phyloP scores from a whole-genome alignment of 768 basidiomycete species.

The Holtermannia corniformis region DNA sequence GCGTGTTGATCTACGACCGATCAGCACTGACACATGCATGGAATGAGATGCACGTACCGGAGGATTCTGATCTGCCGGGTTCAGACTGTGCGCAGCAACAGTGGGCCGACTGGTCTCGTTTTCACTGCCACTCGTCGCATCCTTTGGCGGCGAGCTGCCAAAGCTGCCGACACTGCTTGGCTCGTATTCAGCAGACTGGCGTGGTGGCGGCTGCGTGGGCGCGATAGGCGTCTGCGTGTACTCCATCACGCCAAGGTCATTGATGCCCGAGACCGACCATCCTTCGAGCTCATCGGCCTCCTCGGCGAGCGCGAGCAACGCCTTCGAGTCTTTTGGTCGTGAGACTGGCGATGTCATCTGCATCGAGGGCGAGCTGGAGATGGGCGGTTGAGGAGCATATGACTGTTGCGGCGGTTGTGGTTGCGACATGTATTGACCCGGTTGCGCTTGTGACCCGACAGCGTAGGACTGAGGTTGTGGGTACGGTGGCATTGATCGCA shows the following conservation, averaged over 20 bases:
- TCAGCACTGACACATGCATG: constrained; percentile 5
- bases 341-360: constrained; percentile 19
- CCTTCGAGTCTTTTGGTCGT: constrained; percentile 32
- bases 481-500: not conserved
- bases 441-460: not conserved
- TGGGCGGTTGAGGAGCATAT: constrained; percentile 5
- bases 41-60: constrained; percentile 68
- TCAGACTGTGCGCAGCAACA: constrained; percentile 13
- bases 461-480: not conserved
- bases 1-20: constrained; percentile 87
- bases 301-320: constrained; percentile 37
- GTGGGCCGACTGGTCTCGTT: not conserved
- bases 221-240: not conserved
- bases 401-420: not conserved
- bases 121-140: not conserved
- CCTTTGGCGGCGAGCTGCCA: constrained; percentile 1
- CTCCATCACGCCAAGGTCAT: constrained; percentile 9
- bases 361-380: constrained; percentile 19
- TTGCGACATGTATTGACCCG: not conserved
- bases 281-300: constrained; percentile 39
- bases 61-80: constrained; percentile 77
- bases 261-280: constrained; percentile 30
- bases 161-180: constrained; percentile 12
- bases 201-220: too few species aligned
- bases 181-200: constrained; percentile 13